phyloP scores from a whole-genome alignment of 805 yeast genomes.

The Kodamaea kaohsiungensis region DNA sequence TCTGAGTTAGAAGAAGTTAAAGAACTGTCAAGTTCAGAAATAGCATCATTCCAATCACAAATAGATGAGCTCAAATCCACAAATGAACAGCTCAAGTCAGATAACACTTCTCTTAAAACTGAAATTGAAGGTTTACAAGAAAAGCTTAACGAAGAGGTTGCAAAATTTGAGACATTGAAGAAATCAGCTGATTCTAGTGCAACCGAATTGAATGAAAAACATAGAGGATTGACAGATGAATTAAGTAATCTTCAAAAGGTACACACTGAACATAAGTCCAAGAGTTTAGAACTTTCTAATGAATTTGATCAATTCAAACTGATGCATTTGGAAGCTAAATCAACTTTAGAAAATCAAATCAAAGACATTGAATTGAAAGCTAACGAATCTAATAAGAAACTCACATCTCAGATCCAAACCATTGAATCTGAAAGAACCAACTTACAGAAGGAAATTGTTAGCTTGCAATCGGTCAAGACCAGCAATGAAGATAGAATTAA shows the following conservation, averaged over 20 bases:
- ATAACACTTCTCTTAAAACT: conserved; percentile 2
- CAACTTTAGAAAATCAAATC: neutral
- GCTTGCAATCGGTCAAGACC: neutral
- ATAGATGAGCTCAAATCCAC: neutral
- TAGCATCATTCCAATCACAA: neutral
- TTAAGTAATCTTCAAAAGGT: neutral
- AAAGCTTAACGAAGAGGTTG: conserved; percentile 1
- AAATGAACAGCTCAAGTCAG: conserved; percentile 1
- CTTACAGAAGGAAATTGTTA: neutral
- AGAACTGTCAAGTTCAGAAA: neutral
- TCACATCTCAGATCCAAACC: neutral
- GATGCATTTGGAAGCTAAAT: neutral
- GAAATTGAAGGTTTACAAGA: neutral
- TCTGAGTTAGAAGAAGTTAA: neutral
- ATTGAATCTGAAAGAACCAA: neutral
- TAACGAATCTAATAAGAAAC: neutral
- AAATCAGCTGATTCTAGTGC: neutral
- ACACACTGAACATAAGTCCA: conserved; percentile 3
- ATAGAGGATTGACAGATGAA: neutral
- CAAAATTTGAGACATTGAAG: neutral
- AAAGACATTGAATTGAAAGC: neutral
- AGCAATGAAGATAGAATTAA: neutral
- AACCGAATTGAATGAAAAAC: neutral
- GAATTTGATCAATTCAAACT: neutral
- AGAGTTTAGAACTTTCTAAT: neutral